Evolutionary conservation across 2,329 filamentous ascomycete genomes (phyloP).

Genomic region (Phaeosphaeriaceae sp.): DNA sequence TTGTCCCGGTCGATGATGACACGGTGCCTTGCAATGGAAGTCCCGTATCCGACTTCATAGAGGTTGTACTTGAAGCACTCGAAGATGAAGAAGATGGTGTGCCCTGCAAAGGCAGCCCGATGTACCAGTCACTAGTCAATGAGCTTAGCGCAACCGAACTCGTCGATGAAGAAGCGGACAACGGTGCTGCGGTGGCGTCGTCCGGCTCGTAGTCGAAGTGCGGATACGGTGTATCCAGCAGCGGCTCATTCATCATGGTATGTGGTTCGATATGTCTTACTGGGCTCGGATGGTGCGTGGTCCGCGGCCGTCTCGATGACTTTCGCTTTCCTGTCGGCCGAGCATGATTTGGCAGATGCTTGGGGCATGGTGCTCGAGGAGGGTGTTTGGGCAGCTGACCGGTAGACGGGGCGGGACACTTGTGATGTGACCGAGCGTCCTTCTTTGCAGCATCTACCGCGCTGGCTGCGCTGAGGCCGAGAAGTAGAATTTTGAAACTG

Average conservation of each 20-base stretch:
- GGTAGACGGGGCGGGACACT: neutral
- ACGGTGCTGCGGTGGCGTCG: neutral
- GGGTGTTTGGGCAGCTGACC: neutral
- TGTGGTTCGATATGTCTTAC: neutral
- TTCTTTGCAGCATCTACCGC: neutral
- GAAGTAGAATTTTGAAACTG: neutral
- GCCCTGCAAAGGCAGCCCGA: neutral
- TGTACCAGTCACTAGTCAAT: neutral
- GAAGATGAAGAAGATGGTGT: no score
- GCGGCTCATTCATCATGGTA: neutral
- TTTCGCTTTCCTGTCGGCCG: neutral
- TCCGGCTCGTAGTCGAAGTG: neutral
- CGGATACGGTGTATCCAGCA: neutral
- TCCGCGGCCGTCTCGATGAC: neutral
- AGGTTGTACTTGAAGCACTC: neutral
- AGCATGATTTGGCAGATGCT: neutral
- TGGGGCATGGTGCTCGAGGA: neutral
- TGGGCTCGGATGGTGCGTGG: neutral
- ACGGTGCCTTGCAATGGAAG: neutral
- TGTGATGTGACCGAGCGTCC: neutral
- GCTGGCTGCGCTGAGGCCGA: neutral
- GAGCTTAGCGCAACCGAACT: neutral
- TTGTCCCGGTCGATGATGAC: neutral
- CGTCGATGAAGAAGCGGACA: neutral
- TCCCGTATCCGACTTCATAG: neutral